Base-by-base conservation (phyloP, 169 alveolate species). In the Cryptosporidium canis region DNA sequence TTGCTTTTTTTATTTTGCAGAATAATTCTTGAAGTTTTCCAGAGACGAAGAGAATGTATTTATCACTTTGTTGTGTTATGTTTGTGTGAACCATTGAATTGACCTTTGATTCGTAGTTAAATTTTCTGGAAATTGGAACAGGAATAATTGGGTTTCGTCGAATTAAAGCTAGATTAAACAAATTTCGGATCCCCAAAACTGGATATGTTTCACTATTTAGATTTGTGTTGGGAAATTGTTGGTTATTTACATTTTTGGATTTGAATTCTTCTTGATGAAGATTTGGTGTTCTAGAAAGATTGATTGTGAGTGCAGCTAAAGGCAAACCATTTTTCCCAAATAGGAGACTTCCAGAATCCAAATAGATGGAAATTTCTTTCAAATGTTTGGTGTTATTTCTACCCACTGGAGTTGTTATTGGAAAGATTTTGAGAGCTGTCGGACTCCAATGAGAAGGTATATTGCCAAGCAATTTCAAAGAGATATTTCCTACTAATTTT, bases 361-460 rank as follows among this genome's bases (percentile, higher is more conserved):
- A 41, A 14, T 14, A 43, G 31, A 35, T 1, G 24, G 33, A 27
- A 18, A 77, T 58, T 43, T 35, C 37, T 39, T 37, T 16, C 24
- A 77, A 16, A 12, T 58, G 0, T n/a, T 39, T 39, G 9, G 16
- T 7, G 27, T 37, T 39, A 37, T 77, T 77, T 16, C 72, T 77
- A 39, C 87, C 87, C 11, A 77, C 72, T 0, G 87, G 87, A 61
- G 70, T 39, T 41, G 87, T 14, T 2, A 77, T 16, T 24, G 77
- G 87, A n/a, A 77, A 44, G 14, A 55, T 4, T 21, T 61, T 66
- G 27, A 45, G 14, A 24, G 87, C 70, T 1, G 72, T 77, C 61
- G 87, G 87, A 58, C 41, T 55, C 68, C 68, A 77, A 11, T 77
- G 87, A 16, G 37, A 5, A 37, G 70, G 70, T 24, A 77, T 33